phyloP scores from a whole-genome alignment of 2,329 filamentous ascomycete species.

The Ophiostoma sp. region DNA sequence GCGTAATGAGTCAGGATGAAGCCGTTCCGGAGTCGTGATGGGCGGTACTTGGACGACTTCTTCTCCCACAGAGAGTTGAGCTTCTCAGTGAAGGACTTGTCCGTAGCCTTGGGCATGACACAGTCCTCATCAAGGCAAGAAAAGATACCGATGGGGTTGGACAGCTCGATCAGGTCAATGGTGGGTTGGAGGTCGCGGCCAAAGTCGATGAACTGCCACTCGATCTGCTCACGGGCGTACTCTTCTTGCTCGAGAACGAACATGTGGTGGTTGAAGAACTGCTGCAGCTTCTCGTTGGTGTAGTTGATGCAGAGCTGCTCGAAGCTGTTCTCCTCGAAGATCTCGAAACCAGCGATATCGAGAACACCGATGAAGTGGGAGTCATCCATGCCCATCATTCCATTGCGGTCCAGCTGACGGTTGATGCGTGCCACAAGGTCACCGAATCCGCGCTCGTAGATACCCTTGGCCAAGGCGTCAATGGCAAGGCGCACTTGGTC shows the following conservation, averaged over 20 bases:
- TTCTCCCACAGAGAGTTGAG: constrained; percentile 96
- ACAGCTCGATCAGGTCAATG: constrained; percentile 92
- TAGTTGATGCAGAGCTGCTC: constrained; percentile 99
- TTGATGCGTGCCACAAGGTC: constrained; percentile 93
- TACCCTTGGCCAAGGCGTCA: constrained; percentile 91
- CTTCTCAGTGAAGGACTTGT: constrained; percentile 96
- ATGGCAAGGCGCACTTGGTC: constrained; percentile 90
- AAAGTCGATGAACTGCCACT: constrained; percentile 99
- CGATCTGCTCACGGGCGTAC: constrained; percentile 94
- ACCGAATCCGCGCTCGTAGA: constrained; percentile 94
- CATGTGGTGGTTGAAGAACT: constrained; percentile 99
- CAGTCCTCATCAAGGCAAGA: constrained; percentile 97
- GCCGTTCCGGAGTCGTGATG: constrained; percentile 83
- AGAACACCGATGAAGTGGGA: constrained; percentile 96
- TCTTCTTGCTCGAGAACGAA: constrained; percentile 98
- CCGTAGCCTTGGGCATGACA: constrained; percentile 98
- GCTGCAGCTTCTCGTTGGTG: constrained; percentile 97
- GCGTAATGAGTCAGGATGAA: constrained; percentile 98
- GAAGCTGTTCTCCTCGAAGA: constrained; percentile 97
- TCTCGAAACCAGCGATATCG: constrained; percentile 98
- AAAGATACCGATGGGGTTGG: constrained; percentile 98
- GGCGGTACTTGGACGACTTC: constrained; percentile 89
- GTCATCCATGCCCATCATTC: constrained; percentile 78
- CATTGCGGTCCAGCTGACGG: constrained; percentile 81
- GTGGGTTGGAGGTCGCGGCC: constrained; percentile 95